A percentile compares a stretch with the other conserved stretches of the same genome.
These are phyloP conservation scores for Panaeolus cyanescens DNA, from an alignment of 768 basidiomycete species.

Conservation along the genomic window DNA sequence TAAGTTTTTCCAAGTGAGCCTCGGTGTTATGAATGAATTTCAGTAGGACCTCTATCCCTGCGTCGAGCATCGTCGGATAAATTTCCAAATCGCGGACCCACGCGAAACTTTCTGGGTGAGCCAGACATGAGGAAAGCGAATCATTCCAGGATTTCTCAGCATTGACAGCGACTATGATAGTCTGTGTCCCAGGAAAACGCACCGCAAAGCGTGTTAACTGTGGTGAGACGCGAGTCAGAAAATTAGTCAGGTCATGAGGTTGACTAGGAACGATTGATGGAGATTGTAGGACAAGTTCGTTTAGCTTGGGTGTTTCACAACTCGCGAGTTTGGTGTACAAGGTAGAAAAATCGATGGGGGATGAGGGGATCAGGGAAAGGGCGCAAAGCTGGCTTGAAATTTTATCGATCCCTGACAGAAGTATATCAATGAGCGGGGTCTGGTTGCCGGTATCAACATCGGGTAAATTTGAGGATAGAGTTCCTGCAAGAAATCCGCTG, in stretches of 20 bases:
- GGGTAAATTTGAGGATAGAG: neutral
- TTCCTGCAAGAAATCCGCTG: neutral
- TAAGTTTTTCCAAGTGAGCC: conserved; percentile 32
- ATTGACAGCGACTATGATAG: neutral
- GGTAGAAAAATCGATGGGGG: neutral
- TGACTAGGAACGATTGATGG: too few relatives aligned
- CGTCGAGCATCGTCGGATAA: conserved; percentile 37
- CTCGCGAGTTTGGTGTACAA: neutral
- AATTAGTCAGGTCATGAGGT: too few relatives aligned
- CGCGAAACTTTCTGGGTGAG: conserved; percentile 28
- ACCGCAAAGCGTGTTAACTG: neutral
- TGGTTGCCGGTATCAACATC: neutral
- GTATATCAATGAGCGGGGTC: neutral
- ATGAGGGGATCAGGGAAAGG: neutral
- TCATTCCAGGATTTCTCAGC: conserved; percentile 28
- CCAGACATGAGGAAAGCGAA: conserved; percentile 37
- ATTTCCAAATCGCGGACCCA: conserved; percentile 37
- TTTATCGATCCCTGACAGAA: neutral
- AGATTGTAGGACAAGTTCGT: too few relatives aligned
- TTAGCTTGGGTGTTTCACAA: neutral
- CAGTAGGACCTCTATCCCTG: conserved; percentile 36
- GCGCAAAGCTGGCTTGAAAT: neutral
- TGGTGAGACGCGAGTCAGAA: too few relatives aligned
- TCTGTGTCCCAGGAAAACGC: neutral
- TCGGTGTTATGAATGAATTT: conserved; percentile 31